A percentile compares a stretch with the other conserved stretches of the same genome.
Evolutionary conservation across 1,284 basidiomycete genomes (phyloP).

Genomic region (Leccinum cinnamomeum): DNA sequence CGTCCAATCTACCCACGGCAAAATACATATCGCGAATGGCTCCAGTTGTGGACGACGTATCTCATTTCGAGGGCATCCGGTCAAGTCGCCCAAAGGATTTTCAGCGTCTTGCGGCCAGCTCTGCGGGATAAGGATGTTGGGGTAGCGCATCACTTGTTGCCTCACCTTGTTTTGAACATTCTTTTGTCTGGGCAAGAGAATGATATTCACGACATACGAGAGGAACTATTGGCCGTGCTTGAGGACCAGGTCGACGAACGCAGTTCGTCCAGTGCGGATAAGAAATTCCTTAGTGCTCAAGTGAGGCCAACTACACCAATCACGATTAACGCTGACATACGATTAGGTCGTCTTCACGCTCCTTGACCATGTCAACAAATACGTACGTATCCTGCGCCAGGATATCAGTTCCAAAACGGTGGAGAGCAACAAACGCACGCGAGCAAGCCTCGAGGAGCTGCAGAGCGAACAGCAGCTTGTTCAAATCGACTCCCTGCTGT

Average conservation of each 20-base stretch:
- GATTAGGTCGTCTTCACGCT: conserved; percentile 87
- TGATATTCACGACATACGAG: conserved; percentile 65
- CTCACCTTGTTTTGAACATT: conserved; percentile 88
- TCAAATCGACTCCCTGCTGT: conserved; percentile 77
- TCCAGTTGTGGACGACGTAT: conserved; percentile 86
- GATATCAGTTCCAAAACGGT: conserved; percentile 51
- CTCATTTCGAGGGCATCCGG: conserved; percentile 74
- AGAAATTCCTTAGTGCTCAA: conserved; percentile 86
- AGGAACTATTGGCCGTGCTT: conserved; percentile 82
- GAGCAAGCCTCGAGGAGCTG: conserved; percentile 36
- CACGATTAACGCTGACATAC: conserved; percentile 1
- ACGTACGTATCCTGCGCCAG: conserved; percentile 73
- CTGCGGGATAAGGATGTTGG: conserved; percentile 88
- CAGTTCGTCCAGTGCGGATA: conserved; percentile 65
- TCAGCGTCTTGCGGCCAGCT: conserved; percentile 77
- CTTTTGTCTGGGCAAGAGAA: conserved; percentile 74
- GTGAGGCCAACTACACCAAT: conserved; percentile 42
- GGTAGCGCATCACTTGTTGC: conserved; percentile 88
- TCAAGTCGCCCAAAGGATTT: conserved; percentile 65
- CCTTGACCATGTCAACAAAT: conserved; percentile 93
- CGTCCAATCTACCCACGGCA: conserved; percentile 80
- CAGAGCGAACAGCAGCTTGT: conserved; percentile 59
- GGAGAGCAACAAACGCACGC: conserved; percentile 48
- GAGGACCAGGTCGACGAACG: conserved; percentile 79
- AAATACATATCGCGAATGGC: conserved; percentile 92